Evolutionary conservation across 2,329 filamentous ascomycete genomes (phyloP), one percentile per base, ranked within the genome.

Genomic region (Sarocladiaceae sp.): DNA sequence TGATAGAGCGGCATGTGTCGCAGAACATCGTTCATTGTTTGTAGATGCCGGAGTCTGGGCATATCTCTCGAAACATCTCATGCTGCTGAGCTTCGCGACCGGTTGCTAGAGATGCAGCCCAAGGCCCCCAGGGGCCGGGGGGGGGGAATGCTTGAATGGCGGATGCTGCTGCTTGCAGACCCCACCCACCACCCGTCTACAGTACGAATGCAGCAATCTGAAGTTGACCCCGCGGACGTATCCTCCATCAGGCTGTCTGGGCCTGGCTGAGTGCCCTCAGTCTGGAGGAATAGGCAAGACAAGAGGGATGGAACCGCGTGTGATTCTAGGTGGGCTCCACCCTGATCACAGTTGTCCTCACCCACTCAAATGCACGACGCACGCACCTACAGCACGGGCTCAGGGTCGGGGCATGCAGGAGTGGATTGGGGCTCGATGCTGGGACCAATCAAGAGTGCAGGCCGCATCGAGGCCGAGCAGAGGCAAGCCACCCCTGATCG

Each of bases 341-440:
- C 37, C 37, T 41, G 37, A 29, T 27, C 37, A 41, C 37, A 41
- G 37, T 29, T 24, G 11, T 21, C 15, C 23, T 41, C n/a, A 24
- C n/a, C 37, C 37, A 41, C 37, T 41, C 37, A 41, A 41, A 29
- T 41, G 23, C 37, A 41, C 12, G 23, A 41, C 37, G 37, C 37
- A 41, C 37, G 37, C 23, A 41, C 37, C 37, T 24, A 41, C 37
- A 24, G 37, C 37, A 41, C 23, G 37, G 23, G n/a, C n/a, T n/a
- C n/a, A n/a, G n/a, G 23, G 37, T 41, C n/a, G 37, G 37, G 37
- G 37, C 21, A 41, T 29, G 37, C 37, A 41, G 12, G 23, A 27
- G 37, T 41, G 37, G 37, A 29, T 24, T 21, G 4, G n/a, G 23
- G 29, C 19, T 21, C 20, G 13, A 24, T 24, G 19, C n/a, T 41